Evolutionary conservation across 176 grass and related monocot genomes (phyloP).

Genomic region (Thinopyrum elongatum): DNA sequence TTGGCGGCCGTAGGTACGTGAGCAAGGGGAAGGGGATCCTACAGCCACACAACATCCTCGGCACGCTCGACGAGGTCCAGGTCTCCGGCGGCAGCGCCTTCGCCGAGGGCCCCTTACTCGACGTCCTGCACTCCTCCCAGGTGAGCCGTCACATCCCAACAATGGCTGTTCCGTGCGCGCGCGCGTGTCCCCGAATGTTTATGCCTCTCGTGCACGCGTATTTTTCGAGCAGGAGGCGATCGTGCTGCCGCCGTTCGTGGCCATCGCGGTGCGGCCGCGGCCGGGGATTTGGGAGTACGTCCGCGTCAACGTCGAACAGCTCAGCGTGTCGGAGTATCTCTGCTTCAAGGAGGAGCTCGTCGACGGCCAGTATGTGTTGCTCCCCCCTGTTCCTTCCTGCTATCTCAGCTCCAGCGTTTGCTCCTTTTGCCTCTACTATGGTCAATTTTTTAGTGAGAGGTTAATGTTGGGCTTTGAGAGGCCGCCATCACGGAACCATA

Average conservation of each 20-base stretch:
- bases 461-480: not conserved
- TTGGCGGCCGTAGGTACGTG: conserved; percentile 66
- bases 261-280: conserved; percentile 90
- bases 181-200: not conserved
- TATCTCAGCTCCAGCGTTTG: not conserved
- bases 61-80: conserved; percentile 71
- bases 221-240: conserved; percentile 74
- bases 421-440: not conserved
- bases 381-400: not conserved
- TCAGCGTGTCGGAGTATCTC: conserved; percentile 78
- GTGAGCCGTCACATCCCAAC: conserved; percentile 27
- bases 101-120: conserved; percentile 82
- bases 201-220: not conserved
- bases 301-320: conserved; percentile 90
- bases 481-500: not conserved
- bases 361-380: conserved; percentile 53
- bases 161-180: not conserved
- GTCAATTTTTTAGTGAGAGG: not conserved
- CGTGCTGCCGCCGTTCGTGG: conserved; percentile 92
- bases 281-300: conserved; percentile 96
- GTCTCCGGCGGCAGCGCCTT: conserved; percentile 42
- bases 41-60: conserved; percentile 89
- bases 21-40: conserved; percentile 91
- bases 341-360: conserved; percentile 93
- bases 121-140: conserved; percentile 84